Conservation (phyloP, 352 stramenopile species). For the Globisporangium rhizosaccharum region DNA sequence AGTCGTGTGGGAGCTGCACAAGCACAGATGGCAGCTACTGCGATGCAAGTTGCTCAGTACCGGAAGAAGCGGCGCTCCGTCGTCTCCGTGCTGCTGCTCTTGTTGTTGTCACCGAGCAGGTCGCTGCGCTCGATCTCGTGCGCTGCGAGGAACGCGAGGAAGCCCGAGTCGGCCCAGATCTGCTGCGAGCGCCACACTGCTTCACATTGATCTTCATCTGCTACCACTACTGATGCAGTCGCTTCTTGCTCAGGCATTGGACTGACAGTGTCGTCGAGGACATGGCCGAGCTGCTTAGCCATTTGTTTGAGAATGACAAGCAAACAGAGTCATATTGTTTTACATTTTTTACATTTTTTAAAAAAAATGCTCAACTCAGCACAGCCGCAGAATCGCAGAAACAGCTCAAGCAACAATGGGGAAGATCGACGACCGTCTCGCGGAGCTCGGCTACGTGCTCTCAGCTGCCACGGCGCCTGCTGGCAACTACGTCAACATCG, state of each 20-base stretch:
- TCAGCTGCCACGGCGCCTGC: conserved; percentile 57
- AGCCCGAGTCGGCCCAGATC: conserved; percentile 42
- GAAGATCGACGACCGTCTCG: conserved; percentile 56
- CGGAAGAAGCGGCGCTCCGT: conserved; percentile 55
- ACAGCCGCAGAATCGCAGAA: neutral
- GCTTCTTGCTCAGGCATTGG: too few species aligned
- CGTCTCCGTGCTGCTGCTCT: conserved; percentile 10
- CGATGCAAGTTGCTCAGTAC: conserved; percentile 15
- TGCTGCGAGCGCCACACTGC: conserved; percentile 28
- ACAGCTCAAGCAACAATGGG: conserved; percentile 14
- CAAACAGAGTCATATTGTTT: too few species aligned
- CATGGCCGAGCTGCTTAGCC: too few species aligned
- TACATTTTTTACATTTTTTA: neutral
- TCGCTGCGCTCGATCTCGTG: conserved; percentile 46
- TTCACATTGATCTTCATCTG: too few species aligned
- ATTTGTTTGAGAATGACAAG: too few species aligned
- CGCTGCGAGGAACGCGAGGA: conserved; percentile 47
- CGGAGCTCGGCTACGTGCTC: conserved; percentile 63
- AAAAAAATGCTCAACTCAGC: neutral
- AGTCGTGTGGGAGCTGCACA: neutral
- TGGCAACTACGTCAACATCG: conserved; percentile 60
- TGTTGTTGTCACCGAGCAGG: conserved; percentile 19
- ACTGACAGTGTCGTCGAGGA: too few species aligned
- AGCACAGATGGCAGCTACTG: neutral
- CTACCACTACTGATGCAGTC: too few species aligned